Conservation (phyloP, 2,329 filamentous ascomycete genomes). For the Fusarium protoensiforme region DNA sequence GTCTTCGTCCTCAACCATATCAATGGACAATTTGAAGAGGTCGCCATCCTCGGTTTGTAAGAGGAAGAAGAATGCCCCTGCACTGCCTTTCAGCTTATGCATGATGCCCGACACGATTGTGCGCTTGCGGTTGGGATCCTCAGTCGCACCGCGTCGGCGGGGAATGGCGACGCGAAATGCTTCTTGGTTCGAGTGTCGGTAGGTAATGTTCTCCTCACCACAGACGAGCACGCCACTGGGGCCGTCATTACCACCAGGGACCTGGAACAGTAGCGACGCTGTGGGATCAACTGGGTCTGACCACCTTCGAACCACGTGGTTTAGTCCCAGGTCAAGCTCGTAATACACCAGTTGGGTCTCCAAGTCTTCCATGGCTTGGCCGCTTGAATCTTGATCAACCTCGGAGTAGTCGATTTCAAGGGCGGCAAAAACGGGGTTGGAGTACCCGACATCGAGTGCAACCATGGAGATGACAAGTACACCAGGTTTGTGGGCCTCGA, state of each 20-base stretch:
- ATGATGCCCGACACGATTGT: slow-evolving; percentile 92
- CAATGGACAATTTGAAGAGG: slow-evolving; percentile 94
- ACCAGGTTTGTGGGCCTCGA: slow-evolving; percentile 94
- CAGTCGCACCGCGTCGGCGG: slow-evolving; percentile 84
- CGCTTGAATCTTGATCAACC: slow-evolving; percentile 89
- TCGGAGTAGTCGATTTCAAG: slow-evolving; percentile 95
- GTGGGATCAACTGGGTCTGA: slow-evolving; percentile 92
- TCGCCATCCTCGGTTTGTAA: slow-evolving; percentile 98
- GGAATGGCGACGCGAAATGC: slow-evolving; percentile 91
- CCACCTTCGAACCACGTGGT: slow-evolving; percentile 98
- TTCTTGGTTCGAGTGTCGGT: slow-evolving; percentile 95
- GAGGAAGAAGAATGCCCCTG: slow-evolving; percentile 95
- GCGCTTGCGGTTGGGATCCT: slow-evolving; percentile 91
- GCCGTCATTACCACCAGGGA: slow-evolving; percentile 92
- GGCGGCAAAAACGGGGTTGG: slow-evolving; percentile 95
- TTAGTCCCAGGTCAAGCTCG: slow-evolving; percentile 94
- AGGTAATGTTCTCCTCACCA: slow-evolving; percentile 93
- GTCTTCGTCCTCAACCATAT: slow-evolving; percentile 85
- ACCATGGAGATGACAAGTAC: slow-evolving; percentile 90
- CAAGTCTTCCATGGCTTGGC: slow-evolving; percentile 80
- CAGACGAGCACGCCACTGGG: slow-evolving; percentile 96
- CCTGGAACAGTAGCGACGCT: slow-evolving; percentile 91
- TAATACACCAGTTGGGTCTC: slow-evolving; percentile 97
- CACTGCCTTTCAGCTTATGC: slow-evolving; percentile 88
- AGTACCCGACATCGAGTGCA: slow-evolving; percentile 93